Percentiles rank a stretch among this genome's conserved stretches.
Conservation (phyloP, 768 basidiomycete genomes). For the Calocybe indica region DNA sequence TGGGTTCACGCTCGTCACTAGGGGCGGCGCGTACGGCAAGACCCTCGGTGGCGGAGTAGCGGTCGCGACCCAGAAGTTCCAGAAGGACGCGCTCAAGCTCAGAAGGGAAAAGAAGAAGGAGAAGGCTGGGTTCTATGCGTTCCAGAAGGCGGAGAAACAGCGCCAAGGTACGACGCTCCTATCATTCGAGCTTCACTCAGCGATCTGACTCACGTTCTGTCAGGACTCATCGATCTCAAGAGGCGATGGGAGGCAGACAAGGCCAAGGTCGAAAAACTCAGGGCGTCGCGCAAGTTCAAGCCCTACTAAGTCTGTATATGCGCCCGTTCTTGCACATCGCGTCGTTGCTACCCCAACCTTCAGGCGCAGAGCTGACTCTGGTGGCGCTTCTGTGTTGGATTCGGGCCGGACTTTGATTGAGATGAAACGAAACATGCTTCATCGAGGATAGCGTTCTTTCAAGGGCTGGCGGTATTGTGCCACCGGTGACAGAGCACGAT, state of each 20-base stretch:
- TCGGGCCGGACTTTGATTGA: too few relatives aligned
- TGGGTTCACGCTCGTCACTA: conserved; percentile 91
- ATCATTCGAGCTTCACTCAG: conserved; percentile 4
- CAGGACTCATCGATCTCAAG: conserved; percentile 71
- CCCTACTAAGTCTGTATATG: conserved; percentile 52
- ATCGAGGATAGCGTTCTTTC: too few relatives aligned
- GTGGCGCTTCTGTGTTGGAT: too few relatives aligned
- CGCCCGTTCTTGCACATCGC: too few relatives aligned
- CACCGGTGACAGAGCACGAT: too few relatives aligned
- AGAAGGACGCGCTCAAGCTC: conserved; percentile 52
- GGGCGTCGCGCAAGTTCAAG: conserved; percentile 76
- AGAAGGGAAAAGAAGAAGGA: conserved; percentile 57
- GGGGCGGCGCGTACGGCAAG: conserved; percentile 86
- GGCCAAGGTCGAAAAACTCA: conserved; percentile 74
- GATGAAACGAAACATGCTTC: too few relatives aligned
- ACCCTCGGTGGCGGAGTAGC: conserved; percentile 77
- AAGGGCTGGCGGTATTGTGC: too few relatives aligned
- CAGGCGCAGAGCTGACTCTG: too few relatives aligned
- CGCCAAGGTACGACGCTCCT: conserved; percentile 52
- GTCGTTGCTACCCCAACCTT: too few relatives aligned
- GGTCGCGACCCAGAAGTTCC: conserved; percentile 57
- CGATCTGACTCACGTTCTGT: conserved; percentile 1
- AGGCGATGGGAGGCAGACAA: conserved; percentile 87
- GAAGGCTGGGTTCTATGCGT: conserved; percentile 79
- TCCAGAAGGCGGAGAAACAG: conserved; percentile 89